These are phyloP conservation scores for Alternaria novae-zelandiae DNA, from an alignment of 2,329 filamentous ascomycete species.

Conservation along the genomic window DNA sequence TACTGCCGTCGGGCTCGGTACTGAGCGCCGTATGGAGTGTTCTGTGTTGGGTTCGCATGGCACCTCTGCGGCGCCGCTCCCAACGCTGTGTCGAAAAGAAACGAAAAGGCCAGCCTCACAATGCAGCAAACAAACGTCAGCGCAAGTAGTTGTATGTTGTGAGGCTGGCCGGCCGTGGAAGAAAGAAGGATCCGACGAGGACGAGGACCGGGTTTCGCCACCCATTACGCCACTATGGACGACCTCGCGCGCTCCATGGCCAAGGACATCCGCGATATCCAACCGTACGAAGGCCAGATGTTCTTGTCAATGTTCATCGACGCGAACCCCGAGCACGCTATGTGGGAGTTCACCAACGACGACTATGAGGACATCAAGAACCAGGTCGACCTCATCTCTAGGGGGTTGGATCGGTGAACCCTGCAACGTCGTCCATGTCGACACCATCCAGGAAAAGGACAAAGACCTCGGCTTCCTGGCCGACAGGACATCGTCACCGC, in stretches of 20 bases:
- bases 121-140: conserved; percentile 41
- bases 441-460: conserved; percentile 31
- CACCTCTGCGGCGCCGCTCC: neutral
- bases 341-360: conserved; percentile 18
- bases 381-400: too few relatives aligned
- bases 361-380: conserved; percentile 13
- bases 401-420: too few relatives aligned
- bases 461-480: conserved; percentile 33
- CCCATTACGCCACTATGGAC: conserved; percentile 28
- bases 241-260: conserved; percentile 35
- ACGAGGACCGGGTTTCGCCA: conserved; percentile 16
- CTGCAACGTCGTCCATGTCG: neutral
- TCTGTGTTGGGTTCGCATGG: neutral
- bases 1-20: neutral
- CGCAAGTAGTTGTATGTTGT: conserved; percentile 25
- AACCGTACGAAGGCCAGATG: conserved; percentile 45
- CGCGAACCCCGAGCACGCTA: conserved; percentile 16
- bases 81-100: conserved; percentile 12
- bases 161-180: neutral
- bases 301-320: conserved; percentile 24
- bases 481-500: conserved; percentile 38
- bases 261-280: conserved; percentile 28
- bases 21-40: neutral
- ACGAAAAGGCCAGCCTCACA: conserved; percentile 42
- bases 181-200: neutral